Conservation (phyloP, 768 basidiomycete species). For the Lactarius pseudohatsudake region DNA sequence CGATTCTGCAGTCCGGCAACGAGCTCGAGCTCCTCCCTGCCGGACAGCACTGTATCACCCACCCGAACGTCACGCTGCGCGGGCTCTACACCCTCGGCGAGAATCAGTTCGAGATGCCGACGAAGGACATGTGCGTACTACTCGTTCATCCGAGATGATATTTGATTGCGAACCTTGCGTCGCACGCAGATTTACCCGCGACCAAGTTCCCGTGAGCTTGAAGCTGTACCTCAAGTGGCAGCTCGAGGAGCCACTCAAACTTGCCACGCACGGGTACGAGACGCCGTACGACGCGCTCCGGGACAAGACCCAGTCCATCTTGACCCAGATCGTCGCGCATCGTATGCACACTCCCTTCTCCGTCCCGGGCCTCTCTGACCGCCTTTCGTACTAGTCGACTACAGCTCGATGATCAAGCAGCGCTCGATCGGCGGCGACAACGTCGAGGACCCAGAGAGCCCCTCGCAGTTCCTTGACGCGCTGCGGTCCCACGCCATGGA, state of each 20-base stretch:
- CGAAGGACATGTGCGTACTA: conserved; percentile 72
- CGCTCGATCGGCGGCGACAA: conserved; percentile 75
- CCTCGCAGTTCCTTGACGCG: conserved; percentile 79
- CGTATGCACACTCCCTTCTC: conserved; percentile 50
- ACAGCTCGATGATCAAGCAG: conserved; percentile 71
- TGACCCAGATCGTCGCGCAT: conserved; percentile 85
- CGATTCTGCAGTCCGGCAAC: conserved; percentile 78
- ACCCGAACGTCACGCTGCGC: conserved; percentile 78
- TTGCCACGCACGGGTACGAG: conserved; percentile 80
- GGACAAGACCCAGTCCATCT: conserved; percentile 84
- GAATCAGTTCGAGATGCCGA: conserved; percentile 84
- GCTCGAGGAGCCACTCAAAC: conserved; percentile 52
- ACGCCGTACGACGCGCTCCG: conserved; percentile 76
- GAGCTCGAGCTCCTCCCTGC: conserved; percentile 76
- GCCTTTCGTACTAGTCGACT: conserved; percentile 42
- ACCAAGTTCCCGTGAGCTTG: conserved; percentile 82
- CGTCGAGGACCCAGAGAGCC: conserved; percentile 67
- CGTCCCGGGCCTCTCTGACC: conserved; percentile 1
- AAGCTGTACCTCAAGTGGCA: conserved; percentile 84
- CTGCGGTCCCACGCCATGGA: conserved; percentile 83
- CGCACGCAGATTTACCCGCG: conserved; percentile 66
- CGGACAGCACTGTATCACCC: conserved; percentile 82
- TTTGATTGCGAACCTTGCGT: neutral
- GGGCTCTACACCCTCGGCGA: conserved; percentile 80
- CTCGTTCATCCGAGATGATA: neutral